A percentile compares a stretch with the other conserved stretches of the same genome.
These are phyloP conservation scores for Ustilago bromivora DNA, from an alignment of 1,284 basidiomycete species.

Conservation along the genomic window DNA sequence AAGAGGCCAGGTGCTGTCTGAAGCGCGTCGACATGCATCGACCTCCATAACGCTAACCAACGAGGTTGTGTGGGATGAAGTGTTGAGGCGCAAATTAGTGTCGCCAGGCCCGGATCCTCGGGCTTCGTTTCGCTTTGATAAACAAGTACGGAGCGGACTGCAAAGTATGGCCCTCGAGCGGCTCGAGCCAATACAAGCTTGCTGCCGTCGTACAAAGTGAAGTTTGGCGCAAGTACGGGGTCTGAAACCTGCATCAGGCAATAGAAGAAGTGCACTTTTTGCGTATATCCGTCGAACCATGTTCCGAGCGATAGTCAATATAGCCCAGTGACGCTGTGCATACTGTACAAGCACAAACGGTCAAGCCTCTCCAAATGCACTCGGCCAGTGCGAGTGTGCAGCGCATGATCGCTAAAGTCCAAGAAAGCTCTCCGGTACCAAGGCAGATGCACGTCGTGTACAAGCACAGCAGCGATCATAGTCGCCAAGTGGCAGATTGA, in stretches of 20 bases:
- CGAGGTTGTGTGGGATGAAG: not conserved
- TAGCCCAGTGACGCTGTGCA: not conserved
- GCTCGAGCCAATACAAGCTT: not conserved
- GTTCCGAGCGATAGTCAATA: not conserved
- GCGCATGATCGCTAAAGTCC: not conserved
- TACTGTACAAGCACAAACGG: not conserved
- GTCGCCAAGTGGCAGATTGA: not conserved
- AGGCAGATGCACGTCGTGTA: not conserved
- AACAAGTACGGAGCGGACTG: not conserved
- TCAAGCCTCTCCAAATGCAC: not conserved
- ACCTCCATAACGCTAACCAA: not conserved
- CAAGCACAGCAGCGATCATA: not conserved
- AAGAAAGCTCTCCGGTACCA: not conserved
- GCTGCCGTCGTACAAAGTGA: not conserved
- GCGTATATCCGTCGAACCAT: not conserved
- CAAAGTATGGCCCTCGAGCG: no score
- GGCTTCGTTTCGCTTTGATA: not conserved
- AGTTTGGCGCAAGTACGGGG: not conserved
- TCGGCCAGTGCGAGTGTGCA: not conserved
- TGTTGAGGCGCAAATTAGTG: not conserved
- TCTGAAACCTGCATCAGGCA: not conserved
- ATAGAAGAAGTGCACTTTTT: not conserved
- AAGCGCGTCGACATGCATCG: not conserved
- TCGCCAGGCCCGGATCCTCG: not conserved
- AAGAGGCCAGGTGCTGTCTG: not conserved